phyloP scores from a whole-genome alignment of 2,329 filamentous ascomycete genomes.

The Aspergillus uvarum region DNA sequence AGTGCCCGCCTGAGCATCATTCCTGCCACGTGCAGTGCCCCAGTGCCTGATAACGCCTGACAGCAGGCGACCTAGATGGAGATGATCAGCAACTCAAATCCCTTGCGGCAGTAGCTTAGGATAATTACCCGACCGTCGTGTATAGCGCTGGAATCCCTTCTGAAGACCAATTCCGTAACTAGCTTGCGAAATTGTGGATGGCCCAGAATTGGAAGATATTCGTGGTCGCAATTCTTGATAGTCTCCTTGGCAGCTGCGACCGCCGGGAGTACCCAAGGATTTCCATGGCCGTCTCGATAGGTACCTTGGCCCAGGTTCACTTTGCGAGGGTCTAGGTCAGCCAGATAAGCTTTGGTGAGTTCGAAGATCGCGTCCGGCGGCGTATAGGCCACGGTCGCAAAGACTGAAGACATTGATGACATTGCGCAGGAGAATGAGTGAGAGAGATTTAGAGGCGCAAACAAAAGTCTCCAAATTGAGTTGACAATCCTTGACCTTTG shows the following conservation, averaged over 20 bases:
- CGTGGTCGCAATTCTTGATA: not conserved
- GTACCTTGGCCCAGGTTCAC: not conserved
- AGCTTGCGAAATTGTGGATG: not conserved
- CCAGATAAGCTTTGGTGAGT: not conserved
- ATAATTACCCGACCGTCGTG: too few species aligned
- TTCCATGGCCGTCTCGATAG: not conserved
- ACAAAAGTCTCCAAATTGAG: too few species aligned
- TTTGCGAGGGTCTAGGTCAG: not conserved
- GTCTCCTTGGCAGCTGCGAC: not conserved
- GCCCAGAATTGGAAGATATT: not conserved
- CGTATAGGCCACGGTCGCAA: constrained; percentile 44
- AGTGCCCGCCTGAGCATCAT: not conserved
- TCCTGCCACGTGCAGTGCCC: not conserved
- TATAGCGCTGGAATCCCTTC: too few species aligned
- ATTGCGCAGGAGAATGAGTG: not conserved
- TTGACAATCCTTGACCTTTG: too few species aligned
- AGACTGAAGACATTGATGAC: not conserved
- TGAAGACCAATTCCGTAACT: not conserved
- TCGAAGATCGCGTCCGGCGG: constrained; percentile 2
- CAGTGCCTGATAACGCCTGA: not conserved
- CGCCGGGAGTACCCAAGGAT: not conserved
- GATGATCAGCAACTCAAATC: too few species aligned
- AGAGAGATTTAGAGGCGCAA: too few species aligned
- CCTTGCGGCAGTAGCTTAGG: too few species aligned
- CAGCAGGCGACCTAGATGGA: not conserved